phyloP scores from a whole-genome alignment of 257 asterid genomes.

The Nicotiana attenuata region DNA sequence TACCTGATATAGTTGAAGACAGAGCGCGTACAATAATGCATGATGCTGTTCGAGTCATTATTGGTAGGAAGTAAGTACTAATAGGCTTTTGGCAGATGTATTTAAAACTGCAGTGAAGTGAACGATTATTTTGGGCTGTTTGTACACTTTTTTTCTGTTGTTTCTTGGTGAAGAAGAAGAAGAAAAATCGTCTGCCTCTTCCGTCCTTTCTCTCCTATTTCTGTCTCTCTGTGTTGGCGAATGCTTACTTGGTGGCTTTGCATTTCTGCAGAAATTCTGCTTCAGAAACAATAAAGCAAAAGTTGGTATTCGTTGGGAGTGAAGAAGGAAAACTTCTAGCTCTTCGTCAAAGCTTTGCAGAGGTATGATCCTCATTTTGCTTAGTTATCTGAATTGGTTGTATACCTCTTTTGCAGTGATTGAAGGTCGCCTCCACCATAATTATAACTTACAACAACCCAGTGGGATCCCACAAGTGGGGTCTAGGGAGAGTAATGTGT shows the following conservation, averaged over 20 bases:
- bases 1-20: conserved; percentile 86
- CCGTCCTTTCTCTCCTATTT: neutral
- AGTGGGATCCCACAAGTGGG: too few species aligned
- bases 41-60: conserved; percentile 79
- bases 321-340: conserved; percentile 96
- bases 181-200: neutral
- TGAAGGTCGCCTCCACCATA: neutral
- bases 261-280: conserved; percentile 71
- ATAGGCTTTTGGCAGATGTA: neutral
- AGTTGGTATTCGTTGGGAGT: conserved; percentile 78
- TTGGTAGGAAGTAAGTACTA: conserved; percentile 76
- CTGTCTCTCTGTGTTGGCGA: neutral
- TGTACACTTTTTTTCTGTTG: neutral
- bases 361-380: conserved; percentile 40
- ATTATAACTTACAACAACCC: neutral
- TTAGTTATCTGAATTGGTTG: neutral
- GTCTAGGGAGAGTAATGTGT: too few species aligned
- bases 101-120: neutral
- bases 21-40: conserved; percentile 96
- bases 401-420: neutral
- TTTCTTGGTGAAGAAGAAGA: neutral
- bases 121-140: neutral
- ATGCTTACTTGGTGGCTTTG: neutral
- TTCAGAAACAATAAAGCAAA: conserved; percentile 76
- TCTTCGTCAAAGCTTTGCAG: conserved; percentile 82